Evolutionary conservation across 352 stramenopile species (phyloP), one percentile per base, ranked within the genome.

Genomic region (Globisporangium camurandrum): DNA sequence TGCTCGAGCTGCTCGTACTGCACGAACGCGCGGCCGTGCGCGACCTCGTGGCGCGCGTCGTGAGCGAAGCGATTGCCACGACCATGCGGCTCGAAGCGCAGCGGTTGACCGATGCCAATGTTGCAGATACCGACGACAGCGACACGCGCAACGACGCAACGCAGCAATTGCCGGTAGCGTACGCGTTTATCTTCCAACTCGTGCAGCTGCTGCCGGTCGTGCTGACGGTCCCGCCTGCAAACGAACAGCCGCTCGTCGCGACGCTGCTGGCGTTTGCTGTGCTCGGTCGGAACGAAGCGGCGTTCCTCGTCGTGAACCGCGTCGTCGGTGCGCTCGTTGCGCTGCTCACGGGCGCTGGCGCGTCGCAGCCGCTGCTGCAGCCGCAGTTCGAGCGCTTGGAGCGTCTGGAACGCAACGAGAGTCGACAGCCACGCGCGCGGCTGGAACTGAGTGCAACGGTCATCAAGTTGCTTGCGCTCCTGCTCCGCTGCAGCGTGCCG

Each of bases 141-240:
- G 34, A 30, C 16, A 3, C n/a, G 37, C 16, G 30, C 26, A n/a
- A n/a, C n/a, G n/a, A n/a, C n/a, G n/a, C 23, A 14, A 52, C 3
- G 19, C 46, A 14, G 1, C 28, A 30, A 26, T 53, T 93, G 3
- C 82, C 82, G n/a, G 67, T 64, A 7, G 81, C 78, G 5, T 93
- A 89, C 51, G 79, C 89, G 61, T 90, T 93, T 44, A 72, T 89
- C 49, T 89, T 89, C 37, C 66, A 83, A 49, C 46, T 93, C 17
- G 75, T 90, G 31, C 71, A 85, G 37, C 57, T 90, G 36, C 88
- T 93, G 82, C 82, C 82, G 31, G 70, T 66, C 36, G 55, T 93
- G 10, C 49, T 93, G 20, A 73, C 70, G 0, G 82, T 86, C 1
- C 79, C 82, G 23, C 67, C 71, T n/a, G 58, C 70, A 3, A 70